Conservation (phyloP, 2,329 filamentous ascomycete species). For the Pseudocercospora fijiensis region DNA sequence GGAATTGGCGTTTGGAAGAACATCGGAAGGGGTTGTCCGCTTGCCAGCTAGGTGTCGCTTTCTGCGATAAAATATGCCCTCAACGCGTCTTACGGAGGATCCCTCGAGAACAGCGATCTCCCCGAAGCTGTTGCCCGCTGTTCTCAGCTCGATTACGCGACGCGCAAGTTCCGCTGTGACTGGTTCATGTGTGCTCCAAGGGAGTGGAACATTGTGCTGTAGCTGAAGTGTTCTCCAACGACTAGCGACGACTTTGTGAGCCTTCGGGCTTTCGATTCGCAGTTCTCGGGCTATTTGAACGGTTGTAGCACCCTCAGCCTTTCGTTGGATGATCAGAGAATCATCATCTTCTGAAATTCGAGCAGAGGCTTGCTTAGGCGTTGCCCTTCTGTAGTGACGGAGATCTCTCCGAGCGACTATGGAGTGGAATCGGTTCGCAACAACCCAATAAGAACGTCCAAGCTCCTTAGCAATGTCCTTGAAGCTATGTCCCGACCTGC, state of each 20-base stretch:
- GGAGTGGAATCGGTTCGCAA: not conserved
- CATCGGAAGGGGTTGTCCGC: not conserved
- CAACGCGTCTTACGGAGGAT: not conserved
- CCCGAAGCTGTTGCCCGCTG: not conserved
- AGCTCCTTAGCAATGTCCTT: not conserved
- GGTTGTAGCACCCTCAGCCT: not conserved
- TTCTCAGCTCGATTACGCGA: not conserved
- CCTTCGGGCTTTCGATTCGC: not conserved
- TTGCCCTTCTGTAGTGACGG: not conserved
- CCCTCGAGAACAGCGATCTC: not conserved
- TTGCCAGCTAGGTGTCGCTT: not conserved
- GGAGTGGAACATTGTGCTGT: not conserved
- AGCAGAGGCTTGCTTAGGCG: not conserved
- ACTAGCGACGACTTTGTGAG: not conserved
- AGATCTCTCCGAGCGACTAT: not conserved
- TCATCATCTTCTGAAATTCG: not conserved
- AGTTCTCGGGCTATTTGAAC: not conserved
- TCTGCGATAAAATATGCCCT: not conserved
- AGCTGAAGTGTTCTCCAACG: not conserved
- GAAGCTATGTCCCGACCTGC: not conserved
- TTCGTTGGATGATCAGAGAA: not conserved
- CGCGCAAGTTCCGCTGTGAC: not conserved
- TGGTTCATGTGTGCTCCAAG: not conserved
- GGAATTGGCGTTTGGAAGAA: not conserved
- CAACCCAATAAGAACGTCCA: not conserved